phyloP scores from a whole-genome alignment of 2,329 filamentous ascomycete genomes.

The Neocucurbitaria cava region DNA sequence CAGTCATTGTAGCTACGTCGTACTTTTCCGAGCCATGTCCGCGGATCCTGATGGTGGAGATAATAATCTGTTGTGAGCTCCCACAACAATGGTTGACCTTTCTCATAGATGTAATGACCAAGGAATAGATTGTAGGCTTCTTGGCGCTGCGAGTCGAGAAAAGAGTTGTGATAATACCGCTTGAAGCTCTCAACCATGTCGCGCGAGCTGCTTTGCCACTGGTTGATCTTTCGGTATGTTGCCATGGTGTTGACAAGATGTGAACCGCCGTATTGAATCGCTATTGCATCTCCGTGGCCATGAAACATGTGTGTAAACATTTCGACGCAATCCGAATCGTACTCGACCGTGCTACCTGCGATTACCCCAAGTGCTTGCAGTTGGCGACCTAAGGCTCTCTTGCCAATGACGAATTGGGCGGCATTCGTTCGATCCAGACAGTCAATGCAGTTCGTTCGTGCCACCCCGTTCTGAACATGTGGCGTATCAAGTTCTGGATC shows the following conservation, averaged over 20 bases:
- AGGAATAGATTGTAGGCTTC: constrained; percentile 98
- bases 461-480: constrained; percentile 86
- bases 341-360: constrained; percentile 78
- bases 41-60: constrained; percentile 86
- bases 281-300: constrained; percentile 96
- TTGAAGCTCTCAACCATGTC: constrained; percentile 99
- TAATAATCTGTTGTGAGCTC: constrained; percentile 95
- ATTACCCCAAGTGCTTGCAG: constrained; percentile 91
- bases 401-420: constrained; percentile 96
- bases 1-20: constrained; percentile 83
- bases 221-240: constrained; percentile 97
- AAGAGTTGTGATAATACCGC: constrained; percentile 98
- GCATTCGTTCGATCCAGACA: constrained; percentile 97
- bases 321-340: constrained; percentile 95
- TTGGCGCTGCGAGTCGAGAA: constrained; percentile 95
- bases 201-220: constrained; percentile 96
- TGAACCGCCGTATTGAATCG: constrained; percentile 95
- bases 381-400: constrained; percentile 89
- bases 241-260: constrained; percentile 99
- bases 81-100: constrained; percentile 95
- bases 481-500: constrained; percentile 70
- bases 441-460: constrained; percentile 96
- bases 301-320: constrained; percentile 97
- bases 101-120: constrained; percentile 89
- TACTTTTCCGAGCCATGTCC: constrained; percentile 69